Base-by-base conservation (phyloP, 1,139 yeast genomes). In the Hyphopichia burtonii region DNA sequence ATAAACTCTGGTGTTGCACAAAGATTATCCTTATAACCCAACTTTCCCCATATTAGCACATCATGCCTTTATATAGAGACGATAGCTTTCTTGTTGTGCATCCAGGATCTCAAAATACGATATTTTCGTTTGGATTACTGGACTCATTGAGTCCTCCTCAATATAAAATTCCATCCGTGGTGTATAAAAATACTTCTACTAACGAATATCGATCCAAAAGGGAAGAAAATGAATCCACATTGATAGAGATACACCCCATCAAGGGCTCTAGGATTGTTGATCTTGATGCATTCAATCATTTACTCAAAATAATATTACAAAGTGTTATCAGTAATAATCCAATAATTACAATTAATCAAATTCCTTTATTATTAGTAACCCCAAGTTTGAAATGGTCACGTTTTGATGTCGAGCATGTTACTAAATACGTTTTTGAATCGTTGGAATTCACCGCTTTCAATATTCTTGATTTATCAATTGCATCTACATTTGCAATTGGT, bases 91-190 rank as follows among this genome's bases (percentile, higher is more conserved):
- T 74, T 65, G 78, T 90, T 40, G 78, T 91, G 35, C 83, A 88
- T 45, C 89, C 96, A 1, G 96, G 96, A n/a, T 83, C 95, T 2
- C 72, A 68, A 43, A 66, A 76, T 42, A 88, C 97, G 1, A 68
- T 84, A 42, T 87, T 87, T 35, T 85, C 86, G 52, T 83, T 87
- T 58, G 97, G 97, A 2, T 68, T 91, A 35, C 83, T 81, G 41
- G 97, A 91, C 49, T 75, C 88, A 1, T 74, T 88, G 49, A 68
- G 86, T 3, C 90, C 95, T 2, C 96, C 97, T 1, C 78, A 81
- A 37, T 78, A 78, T 50, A 80, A 80, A 46, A 71, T 90, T 32
- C 95, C 96, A 11, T 81, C 96, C 0, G 71, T 73, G 27, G 95
- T 91, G 8, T 90, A 82, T 60, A 71, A 68, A 46, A 77, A 79